Base-by-base conservation (phyloP, 2,329 filamentous ascomycete species). In the Huntiella abstrusa region DNA sequence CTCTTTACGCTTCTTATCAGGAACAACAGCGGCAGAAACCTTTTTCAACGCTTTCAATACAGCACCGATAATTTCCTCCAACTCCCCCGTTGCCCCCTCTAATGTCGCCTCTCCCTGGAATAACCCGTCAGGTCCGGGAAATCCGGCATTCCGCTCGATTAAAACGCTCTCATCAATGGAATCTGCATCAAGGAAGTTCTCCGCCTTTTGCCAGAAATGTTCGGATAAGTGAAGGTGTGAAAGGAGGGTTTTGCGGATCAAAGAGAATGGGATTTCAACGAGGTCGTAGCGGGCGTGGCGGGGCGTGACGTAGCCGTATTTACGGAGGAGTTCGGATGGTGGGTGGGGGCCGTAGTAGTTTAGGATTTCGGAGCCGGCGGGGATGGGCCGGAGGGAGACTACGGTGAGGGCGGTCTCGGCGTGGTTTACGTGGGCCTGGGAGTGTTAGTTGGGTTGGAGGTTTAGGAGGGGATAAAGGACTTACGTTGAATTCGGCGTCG, bases 271-370 rank as follows among this genome's bases (percentile, higher is more conserved):
- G 33, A 94, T 62, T 58, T 95, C 87, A 1, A 83, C 80, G 1
- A 93, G 83, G 54, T 94, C 85, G 59, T 86, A 85, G 36, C 77
- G 69, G 7, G 75, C 65, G 54, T 94, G 87, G 52, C 78, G 79
- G 22, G 73, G 63, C 0, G 84, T 88, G n/a, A 86, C 75, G 55
- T 93, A 94, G 13, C 87, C 87, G 54, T 94, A 93, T 11, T 86
- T 71, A 33, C 87, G 70, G 8, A 94, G 69, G 5, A 94, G 66
- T 56, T 95, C 86, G 1, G 82, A 80, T 49, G 83, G 81, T 7
- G 85, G 81, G 3, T 92, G 72, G 4, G 85, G 77, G 0, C 87
- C 87, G 53, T 93, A 93, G 62, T 93, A 87, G 58, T 93, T 93
- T 57, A 87, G 74, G 13, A 94, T 74, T 59, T 93, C 82, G 47